These are phyloP conservation scores for Kwoniella sp. DNA, from an alignment of 768 basidiomycete genomes.

Conservation along the genomic window DNA sequence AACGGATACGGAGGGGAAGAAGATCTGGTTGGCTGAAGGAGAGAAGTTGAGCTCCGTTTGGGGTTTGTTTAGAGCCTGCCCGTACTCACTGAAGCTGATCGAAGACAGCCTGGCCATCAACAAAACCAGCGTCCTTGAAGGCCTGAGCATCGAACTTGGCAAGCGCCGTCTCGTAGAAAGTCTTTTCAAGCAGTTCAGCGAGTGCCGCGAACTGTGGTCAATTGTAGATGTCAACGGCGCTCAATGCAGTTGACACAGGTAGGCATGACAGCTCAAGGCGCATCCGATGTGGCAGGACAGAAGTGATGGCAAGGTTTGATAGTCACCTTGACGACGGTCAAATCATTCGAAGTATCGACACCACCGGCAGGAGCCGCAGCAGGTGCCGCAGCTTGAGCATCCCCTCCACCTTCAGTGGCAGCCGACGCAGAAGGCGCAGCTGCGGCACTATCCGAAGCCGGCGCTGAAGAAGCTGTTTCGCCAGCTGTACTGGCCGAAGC, in stretches of 20 bases:
- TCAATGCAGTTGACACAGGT: no score
- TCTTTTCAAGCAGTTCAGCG: constrained; percentile 32
- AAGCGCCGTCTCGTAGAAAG: constrained; percentile 34
- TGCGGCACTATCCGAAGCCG: background rate
- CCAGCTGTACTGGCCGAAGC: no score
- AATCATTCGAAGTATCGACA: constrained; percentile 4
- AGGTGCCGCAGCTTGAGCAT: background rate
- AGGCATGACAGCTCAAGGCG: no score
- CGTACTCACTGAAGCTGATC: constrained; percentile 21
- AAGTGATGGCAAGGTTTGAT: no score
- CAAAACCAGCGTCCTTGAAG: constrained; percentile 25
- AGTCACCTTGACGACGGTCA: constrained; percentile 25
- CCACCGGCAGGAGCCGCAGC: background rate
- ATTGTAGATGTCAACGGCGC: no score
- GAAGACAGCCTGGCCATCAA: constrained; percentile 20
- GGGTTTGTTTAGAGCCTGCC: no score
- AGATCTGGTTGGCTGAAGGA: no score
- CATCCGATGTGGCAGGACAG: no score
- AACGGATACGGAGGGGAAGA: no score
- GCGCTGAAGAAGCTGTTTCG: background rate
- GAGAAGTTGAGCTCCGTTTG: no score
- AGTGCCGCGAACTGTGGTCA: constrained; percentile 25
- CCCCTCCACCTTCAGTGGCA: background rate
- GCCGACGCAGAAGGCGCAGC: background rate
- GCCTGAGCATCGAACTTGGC: constrained; percentile 28